A percentile compares a stretch with the other conserved stretches of the same genome.
Conservation (phyloP, 2,329 filamentous ascomycete genomes). For the Aureobasidium sp. region DNA sequence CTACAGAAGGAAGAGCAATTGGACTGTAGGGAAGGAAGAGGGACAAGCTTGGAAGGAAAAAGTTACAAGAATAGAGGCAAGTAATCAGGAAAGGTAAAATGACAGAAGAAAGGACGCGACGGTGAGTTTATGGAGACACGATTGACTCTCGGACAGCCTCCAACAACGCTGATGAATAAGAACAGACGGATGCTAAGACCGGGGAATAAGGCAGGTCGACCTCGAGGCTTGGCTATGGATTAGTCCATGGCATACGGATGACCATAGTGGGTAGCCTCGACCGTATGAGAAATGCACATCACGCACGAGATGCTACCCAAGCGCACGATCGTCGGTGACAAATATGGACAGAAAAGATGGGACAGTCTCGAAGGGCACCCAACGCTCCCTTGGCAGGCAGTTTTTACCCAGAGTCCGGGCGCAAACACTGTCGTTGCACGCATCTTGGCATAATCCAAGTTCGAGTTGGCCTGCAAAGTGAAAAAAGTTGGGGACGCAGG, state of each 20-base stretch:
- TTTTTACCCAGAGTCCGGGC: not conserved
- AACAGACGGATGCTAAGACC: conserved; percentile 7
- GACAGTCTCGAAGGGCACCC: conserved; percentile 4
- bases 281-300: not conserved
- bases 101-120: not conserved
- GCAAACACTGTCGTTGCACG: not conserved
- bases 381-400: conserved; percentile 12
- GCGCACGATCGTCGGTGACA: conserved; percentile 12
- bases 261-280: not conserved
- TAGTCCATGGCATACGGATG: conserved; percentile 1
- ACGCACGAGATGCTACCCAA: not conserved
- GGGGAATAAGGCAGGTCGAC: not conserved
- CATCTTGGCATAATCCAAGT: conserved; percentile 4
- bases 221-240: conserved; percentile 2
- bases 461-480: not conserved
- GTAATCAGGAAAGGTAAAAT: conserved; percentile 5
- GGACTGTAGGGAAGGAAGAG: not conserved
- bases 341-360: conserved; percentile 11
- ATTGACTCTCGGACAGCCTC: not conserved
- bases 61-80: not conserved
- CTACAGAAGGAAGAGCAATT: not conserved
- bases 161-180: conserved; percentile 11
- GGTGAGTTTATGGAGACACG: conserved; percentile 10
- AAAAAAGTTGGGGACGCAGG: not conserved
- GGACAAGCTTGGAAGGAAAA: not conserved